phyloP scores from a whole-genome alignment of 768 basidiomycete genomes.

The Mycena filopes region DNA sequence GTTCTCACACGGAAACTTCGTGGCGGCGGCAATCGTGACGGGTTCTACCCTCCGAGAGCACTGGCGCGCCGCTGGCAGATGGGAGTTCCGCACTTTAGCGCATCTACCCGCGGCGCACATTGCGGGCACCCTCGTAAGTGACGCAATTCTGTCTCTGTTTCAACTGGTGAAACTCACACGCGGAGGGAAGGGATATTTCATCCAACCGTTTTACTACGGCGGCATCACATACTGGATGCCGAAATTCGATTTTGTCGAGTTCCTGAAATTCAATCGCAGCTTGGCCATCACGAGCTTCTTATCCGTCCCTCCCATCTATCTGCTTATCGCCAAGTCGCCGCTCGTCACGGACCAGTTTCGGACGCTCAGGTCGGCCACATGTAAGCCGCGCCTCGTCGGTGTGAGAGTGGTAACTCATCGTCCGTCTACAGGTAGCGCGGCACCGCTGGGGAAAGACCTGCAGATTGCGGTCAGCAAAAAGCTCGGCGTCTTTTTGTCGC shows the following conservation, averaged over 20 bases:
- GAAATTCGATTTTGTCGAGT: slow-evolving; percentile 15
- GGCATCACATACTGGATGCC: slow-evolving; percentile 24
- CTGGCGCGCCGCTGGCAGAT: slow-evolving; percentile 9
- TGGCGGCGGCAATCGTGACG: not conserved
- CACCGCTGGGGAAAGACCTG: slow-evolving; percentile 23
- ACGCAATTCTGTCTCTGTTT: not conserved
- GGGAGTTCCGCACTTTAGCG: slow-evolving; percentile 21
- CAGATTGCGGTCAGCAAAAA: slow-evolving; percentile 16
- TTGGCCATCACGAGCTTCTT: slow-evolving; percentile 19
- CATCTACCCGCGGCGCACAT: slow-evolving; percentile 26
- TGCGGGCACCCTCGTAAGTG: slow-evolving; percentile 15
- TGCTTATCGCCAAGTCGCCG: slow-evolving; percentile 23
- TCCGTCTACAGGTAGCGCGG: slow-evolving; percentile 17
- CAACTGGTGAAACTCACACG: not conserved
- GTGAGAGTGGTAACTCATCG: not conserved
- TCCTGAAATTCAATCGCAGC: slow-evolving; percentile 12
- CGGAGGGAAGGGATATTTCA: slow-evolving; percentile 9
- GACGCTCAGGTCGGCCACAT: not conserved
- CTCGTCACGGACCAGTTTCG: slow-evolving; percentile 17
- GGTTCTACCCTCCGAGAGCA: slow-evolving; percentile 11
- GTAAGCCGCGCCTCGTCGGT: not conserved
- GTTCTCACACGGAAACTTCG: slow-evolving; percentile 22
- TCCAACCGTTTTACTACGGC: slow-evolving; percentile 13
- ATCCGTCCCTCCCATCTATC: slow-evolving; percentile 21
- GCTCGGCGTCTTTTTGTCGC: slow-evolving; percentile 11